Evolutionary conservation across 495 filamentous ascomycete species (phyloP), one percentile per base, ranked within the genome.

Genomic region (Cercophora scortea): DNA sequence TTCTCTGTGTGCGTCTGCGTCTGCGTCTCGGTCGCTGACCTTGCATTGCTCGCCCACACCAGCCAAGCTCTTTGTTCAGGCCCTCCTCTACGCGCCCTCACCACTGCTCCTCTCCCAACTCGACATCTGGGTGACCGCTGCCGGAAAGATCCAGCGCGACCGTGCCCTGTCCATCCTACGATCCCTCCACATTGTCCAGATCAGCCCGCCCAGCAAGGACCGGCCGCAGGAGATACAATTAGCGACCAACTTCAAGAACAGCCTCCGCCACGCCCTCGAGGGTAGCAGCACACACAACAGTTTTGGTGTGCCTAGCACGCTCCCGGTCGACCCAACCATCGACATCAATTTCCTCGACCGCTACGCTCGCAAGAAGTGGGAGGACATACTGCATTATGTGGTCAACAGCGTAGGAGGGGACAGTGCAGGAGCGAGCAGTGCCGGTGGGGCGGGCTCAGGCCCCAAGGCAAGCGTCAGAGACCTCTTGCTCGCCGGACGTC

Each of bases 31-130:
- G 25, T 25, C 7, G 11, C 19, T 45, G 17, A 11, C 43, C 7
- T 25, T 16, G 25, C 25, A 5, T 25, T 32, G 16, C 8, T 3
- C 43, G 13, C 45, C 8, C 7, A n/a, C 7, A n/a, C 57, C 64
- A 91, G 93, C 93, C 61, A 96, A 98, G 78, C 86, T 82, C 40
- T 88, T 97, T 66, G 94, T 97, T 45, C 95, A 95, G 81, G 88
- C 87, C 13, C 79, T 98, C 53, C 80, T 98, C 2, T 98, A 95
- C 68, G 83, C 90, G 69, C 85, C 87, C 45, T 70, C 74, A 13
- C 88, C 92, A 9, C 75, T 96, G 52, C 79, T 80, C 2, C 77
- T 87, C 6, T 67, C 79, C 34, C 85, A 93, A 65, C 77, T 97
- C 46, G 89, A 66, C 57, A 65, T 80, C 17, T 96, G 91, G 89